A percentile compares a stretch with the other conserved stretches of the same genome.
These are phyloP conservation scores for Fibroporia radiculosa DNA, from an alignment of 768 basidiomycete genomes.

Conservation along the genomic window DNA sequence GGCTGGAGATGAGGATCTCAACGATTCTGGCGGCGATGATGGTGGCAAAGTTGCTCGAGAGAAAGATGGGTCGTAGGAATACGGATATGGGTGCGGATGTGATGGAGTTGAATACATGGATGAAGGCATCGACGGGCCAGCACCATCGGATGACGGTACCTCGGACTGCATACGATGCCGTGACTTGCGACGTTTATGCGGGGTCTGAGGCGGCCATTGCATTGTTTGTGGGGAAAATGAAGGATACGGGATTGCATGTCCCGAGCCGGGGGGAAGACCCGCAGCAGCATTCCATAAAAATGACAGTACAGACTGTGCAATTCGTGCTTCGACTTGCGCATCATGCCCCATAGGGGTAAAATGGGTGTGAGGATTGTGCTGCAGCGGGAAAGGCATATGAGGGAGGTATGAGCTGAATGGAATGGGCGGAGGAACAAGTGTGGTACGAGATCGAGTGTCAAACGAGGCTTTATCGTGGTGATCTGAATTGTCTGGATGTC, in stretches of 20 bases:
- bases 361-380: background rate
- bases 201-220: conserved; percentile 14
- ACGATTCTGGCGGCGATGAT: conserved; percentile 37
- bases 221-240: conserved; percentile 11
- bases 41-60: conserved; percentile 45
- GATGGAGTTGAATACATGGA: conserved; percentile 30
- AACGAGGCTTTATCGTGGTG: too few relatives aligned
- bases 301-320: conserved; percentile 34
- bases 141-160: conserved; percentile 24
- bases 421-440: background rate
- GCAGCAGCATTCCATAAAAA: conserved; percentile 30
- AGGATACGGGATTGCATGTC: too few relatives aligned
- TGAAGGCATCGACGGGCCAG: conserved; percentile 11
- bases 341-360: conserved; percentile 7
- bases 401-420: background rate
- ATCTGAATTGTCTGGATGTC: background rate
- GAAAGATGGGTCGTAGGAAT: conserved; percentile 35
- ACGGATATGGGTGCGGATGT: conserved; percentile 29
- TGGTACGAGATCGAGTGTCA: background rate
- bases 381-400: conserved; percentile 4
- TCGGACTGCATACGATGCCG: conserved; percentile 16
- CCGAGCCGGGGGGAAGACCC: conserved; percentile 10
- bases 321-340: conserved; percentile 27
- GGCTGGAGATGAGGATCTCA: conserved; percentile 25
- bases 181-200: conserved; percentile 14